A percentile compares a stretch with the other conserved stretches of the same genome.
These are phyloP conservation scores for Solanum hybrid DNA, from an alignment of 305 asterid genomes.

Conservation along the genomic window DNA sequence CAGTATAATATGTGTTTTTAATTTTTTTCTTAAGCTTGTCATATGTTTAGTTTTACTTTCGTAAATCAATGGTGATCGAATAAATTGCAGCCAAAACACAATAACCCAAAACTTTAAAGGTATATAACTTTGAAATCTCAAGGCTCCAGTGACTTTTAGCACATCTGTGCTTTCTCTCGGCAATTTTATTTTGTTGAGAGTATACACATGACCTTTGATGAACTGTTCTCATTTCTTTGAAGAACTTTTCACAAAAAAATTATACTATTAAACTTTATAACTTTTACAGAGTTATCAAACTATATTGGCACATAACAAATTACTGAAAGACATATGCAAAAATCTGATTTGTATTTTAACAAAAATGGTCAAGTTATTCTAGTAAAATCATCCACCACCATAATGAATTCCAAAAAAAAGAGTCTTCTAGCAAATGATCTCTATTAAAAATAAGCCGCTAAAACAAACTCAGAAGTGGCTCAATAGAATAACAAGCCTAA, in stretches of 20 bases:
- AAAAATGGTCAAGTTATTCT: neutral
- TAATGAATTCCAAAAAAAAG: neutral
- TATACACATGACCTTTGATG: neutral
- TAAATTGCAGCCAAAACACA: neutral
- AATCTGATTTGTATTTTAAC: neutral
- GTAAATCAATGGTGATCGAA: neutral
- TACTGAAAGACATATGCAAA: neutral
- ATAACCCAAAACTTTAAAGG: neutral
- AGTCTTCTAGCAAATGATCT: no score
- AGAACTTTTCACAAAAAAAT: neutral
- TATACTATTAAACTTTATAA: neutral
- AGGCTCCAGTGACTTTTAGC: neutral
- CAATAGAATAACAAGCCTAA: neutral
- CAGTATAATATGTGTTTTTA: no score
- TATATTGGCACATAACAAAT: neutral
- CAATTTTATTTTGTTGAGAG: neutral
- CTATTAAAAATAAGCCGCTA: neutral
- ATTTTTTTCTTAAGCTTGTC: neutral
- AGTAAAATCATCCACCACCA: neutral
- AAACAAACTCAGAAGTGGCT: neutral
- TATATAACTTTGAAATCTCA: neutral
- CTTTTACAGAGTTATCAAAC: neutral
- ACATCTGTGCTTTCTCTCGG: neutral
- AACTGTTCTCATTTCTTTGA: neutral
- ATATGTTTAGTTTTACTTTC: neutral